These are phyloP conservation scores for Chloranthus sessilifolius DNA, from an alignment of 164 flowering plant species.

Conservation along the genomic window DNA sequence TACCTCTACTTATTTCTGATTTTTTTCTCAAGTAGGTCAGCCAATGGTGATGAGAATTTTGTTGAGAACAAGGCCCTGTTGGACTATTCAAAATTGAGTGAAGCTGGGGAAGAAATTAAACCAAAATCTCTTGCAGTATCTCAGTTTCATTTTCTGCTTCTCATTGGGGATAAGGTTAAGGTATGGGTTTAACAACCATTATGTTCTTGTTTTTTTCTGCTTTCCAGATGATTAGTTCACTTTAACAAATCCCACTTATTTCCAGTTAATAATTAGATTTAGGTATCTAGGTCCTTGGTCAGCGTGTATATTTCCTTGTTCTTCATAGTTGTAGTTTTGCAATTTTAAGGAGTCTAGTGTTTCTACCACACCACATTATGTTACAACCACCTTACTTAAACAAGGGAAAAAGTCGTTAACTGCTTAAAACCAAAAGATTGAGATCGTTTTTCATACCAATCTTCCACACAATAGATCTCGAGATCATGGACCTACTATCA, in stretches of 20 bases:
- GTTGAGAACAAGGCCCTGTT: conserved; percentile 98
- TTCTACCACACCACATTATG: no score
- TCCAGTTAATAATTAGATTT: no score
- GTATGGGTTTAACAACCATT: conserved; percentile 43
- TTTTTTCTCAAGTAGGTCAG: conserved; percentile 42
- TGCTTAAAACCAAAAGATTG: no score
- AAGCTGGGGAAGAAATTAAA: conserved; percentile 61
- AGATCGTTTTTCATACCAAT: no score
- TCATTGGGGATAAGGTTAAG: conserved; percentile 90
- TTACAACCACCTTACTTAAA: no score
- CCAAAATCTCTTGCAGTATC: conserved; percentile 91
- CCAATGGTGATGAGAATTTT: conserved; percentile 92
- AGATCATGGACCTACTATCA: no score
- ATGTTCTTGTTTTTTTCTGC: not conserved
- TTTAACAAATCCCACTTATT: not conserved
- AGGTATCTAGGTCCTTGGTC: not conserved
- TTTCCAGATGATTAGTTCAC: not conserved
- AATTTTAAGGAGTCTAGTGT: no score
- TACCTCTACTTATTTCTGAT: conserved; percentile 3
- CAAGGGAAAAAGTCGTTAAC: no score
- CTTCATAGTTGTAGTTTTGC: no score
- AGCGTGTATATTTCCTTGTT: no score
- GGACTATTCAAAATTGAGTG: conserved; percentile 69
- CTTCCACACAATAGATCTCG: no score
- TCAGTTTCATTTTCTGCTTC: conserved; percentile 92